Base-by-base conservation (phyloP, 2,329 filamentous ascomycete species). In the Elsinoe ampelina region DNA sequence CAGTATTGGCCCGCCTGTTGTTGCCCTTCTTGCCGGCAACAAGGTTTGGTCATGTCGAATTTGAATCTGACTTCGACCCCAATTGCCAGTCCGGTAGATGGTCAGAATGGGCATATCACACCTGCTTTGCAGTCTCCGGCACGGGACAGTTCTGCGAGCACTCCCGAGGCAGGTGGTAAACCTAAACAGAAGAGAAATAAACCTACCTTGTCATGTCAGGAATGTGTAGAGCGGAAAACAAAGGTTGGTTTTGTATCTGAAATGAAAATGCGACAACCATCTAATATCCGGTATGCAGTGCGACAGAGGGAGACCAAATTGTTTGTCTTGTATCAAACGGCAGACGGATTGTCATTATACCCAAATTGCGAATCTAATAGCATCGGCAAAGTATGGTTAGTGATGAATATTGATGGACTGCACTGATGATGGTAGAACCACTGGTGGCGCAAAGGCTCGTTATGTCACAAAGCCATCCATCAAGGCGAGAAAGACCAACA, bases 181-280 rank as follows among this genome's bases (percentile, higher is more conserved):
- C 63, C 66, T 2, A 89, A 86, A 72, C 87, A 91, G 73, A 90
- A 87, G 74, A 81, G 87, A 48, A 92, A 92, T 72, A 92, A 92
- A 70, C 87, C 87, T 2, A 91, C 87, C 1, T 68, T 91, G 60
- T 89, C 85, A 50, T 91, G 87, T 65, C 80, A 84, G 60, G 86
- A 89, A 68, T 92, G 87, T 66, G 87, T 91, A 19, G 86, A 89
- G 71, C 77, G 87, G 63, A 91, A 91, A 73, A 91, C 87, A 20
- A 91, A 89, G 77, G 85, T 85, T 68, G 62, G 78, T 57, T 12
- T 35, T 36, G 30, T 62, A 34, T 22, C 15, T 57, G 19, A 15
- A n/a, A 12, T 15, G 26, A 5, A 20, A 20, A 41, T 48, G 12
- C 22, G 19, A 10, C 39, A n/a, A 35, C 17, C 54, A 42, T 54